Evolutionary conservation across 768 basidiomycete genomes (phyloP).

Genomic region (Trametes gibbosa): DNA sequence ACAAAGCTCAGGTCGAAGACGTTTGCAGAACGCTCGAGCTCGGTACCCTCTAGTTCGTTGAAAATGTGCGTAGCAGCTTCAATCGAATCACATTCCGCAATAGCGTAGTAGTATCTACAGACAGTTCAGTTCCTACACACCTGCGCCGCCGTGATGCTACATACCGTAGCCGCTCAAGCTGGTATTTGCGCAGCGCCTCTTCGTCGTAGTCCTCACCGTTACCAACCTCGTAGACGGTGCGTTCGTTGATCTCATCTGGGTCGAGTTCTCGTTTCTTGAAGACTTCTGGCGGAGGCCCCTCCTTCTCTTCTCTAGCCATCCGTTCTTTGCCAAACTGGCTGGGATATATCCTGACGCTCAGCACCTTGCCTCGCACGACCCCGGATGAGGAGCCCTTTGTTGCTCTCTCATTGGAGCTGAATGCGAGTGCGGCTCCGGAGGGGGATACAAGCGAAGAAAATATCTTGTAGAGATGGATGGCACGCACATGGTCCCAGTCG

Average conservation of each 20-base stretch:
- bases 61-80: slow-evolving; percentile 78
- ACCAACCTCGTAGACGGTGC: slow-evolving; percentile 62
- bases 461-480: slow-evolving; percentile 87
- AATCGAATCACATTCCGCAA: slow-evolving; percentile 82
- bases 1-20: slow-evolving; percentile 94
- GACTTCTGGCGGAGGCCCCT: slow-evolving; percentile 85
- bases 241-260: slow-evolving; percentile 60
- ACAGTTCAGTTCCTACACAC: background rate
- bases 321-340: slow-evolving; percentile 89
- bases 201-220: slow-evolving; percentile 82
- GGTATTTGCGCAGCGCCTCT: slow-evolving; percentile 84
- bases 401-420: slow-evolving; percentile 11
- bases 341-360: slow-evolving; percentile 84
- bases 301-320: slow-evolving; percentile 81
- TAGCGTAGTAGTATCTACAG: slow-evolving; percentile 89
- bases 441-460: slow-evolving; percentile 82
- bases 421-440: slow-evolving; percentile 35
- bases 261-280: slow-evolving; percentile 57
- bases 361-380: slow-evolving; percentile 61
- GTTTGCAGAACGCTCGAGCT: slow-evolving; percentile 95
- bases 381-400: slow-evolving; percentile 24
- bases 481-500: slow-evolving; percentile 96
- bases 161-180: slow-evolving; percentile 87
- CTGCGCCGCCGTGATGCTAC: slow-evolving; percentile 23
- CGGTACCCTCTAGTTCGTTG: slow-evolving; percentile 87